A percentile compares a stretch with the other conserved stretches of the same genome.
These are phyloP conservation scores for Podaxis pistillaris DNA, from an alignment of 768 basidiomycete genomes.

Conservation along the genomic window DNA sequence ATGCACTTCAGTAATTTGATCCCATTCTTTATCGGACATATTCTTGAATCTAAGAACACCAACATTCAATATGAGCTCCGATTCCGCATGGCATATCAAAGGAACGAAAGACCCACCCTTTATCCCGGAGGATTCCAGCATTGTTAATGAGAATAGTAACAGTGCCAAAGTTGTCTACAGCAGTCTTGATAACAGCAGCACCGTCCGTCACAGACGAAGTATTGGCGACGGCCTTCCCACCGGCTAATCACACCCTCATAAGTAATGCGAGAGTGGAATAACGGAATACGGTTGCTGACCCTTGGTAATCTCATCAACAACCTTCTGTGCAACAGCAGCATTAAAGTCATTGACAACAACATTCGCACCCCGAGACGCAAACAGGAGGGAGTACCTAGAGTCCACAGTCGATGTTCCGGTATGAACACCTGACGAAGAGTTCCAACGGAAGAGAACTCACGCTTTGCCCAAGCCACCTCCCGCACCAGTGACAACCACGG, in stretches of 20 bases:
- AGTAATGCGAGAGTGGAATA: not conserved
- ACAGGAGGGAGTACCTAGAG: constrained; percentile 81
- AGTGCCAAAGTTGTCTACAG: constrained; percentile 79
- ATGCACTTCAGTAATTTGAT: constrained; percentile 85
- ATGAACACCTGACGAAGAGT: constrained; percentile 8
- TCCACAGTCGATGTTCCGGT: constrained; percentile 1
- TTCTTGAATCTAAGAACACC: constrained; percentile 76
- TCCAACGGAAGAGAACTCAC: constrained; percentile 44
- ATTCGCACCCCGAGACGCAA: constrained; percentile 90
- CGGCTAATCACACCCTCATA: constrained; percentile 47
- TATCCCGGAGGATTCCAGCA: constrained; percentile 86
- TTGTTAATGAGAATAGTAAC: constrained; percentile 94
- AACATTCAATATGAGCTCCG: not conserved
- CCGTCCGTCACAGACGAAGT: constrained; percentile 88
- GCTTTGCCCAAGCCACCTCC: constrained; percentile 93
- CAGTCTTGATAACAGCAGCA: constrained; percentile 79
- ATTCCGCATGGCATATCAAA: not conserved
- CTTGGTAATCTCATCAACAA: constrained; percentile 84
- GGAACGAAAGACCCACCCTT: constrained; percentile 46
- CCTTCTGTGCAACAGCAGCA: constrained; percentile 81
- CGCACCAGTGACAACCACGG: constrained; percentile 93
- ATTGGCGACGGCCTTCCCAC: constrained; percentile 87
- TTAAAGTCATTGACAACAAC: constrained; percentile 97
- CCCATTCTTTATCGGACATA: constrained; percentile 95
- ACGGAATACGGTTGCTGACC: constrained; percentile 42